Base-by-base conservation (phyloP, 1,284 basidiomycete genomes). In the Neotropicomus parvogracilis region DNA sequence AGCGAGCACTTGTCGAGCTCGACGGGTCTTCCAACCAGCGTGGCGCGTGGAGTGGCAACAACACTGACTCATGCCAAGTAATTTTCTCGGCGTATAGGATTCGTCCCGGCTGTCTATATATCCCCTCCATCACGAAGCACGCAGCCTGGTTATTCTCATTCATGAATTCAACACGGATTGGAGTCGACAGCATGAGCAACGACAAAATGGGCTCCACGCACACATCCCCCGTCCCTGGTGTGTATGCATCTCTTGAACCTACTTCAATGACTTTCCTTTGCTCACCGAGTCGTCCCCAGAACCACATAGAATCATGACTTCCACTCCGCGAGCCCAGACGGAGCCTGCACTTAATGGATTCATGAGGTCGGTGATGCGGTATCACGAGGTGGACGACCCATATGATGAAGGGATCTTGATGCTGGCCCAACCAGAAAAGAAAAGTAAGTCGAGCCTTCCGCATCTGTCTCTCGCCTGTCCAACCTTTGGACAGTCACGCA, bases 401-500 rank as follows among this genome's bases (percentile, higher is more conserved):
- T 48, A 57, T 26, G 50, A 53, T 17, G 59, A 66, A 29, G 48
- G 46, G 13, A 10, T 54, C 11, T 19, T 37, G 11, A 24, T 55
- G 21, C 0, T 39, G 11, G 3, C 7, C 21, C 38, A 9, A 26
- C 62, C 63, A 26, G 27, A 47, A 29, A 61, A 51, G 43, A 45
- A 63, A 48, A 34, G 62, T 65, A 16, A 3, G 60, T 59, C 42
- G 3, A 7, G 11, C 40, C 6, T 12, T 28, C 13, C 14, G 14
- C 14, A 28, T 26, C 13, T 19, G 12, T 13, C 20, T 41, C 10
- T 17, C 10, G 5, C 17, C 7, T 31, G 7, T 34, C 44, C 19
- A 27, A 36, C 19, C 12, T 28, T 44, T 38, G 11, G 11, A 27
- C 38, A 79, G 75, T 62, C 40, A 75, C 75, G 2, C 77, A 80